phyloP scores from a whole-genome alignment of 2,329 filamentous ascomycete species.

The Colletotrichum liriopes region DNA sequence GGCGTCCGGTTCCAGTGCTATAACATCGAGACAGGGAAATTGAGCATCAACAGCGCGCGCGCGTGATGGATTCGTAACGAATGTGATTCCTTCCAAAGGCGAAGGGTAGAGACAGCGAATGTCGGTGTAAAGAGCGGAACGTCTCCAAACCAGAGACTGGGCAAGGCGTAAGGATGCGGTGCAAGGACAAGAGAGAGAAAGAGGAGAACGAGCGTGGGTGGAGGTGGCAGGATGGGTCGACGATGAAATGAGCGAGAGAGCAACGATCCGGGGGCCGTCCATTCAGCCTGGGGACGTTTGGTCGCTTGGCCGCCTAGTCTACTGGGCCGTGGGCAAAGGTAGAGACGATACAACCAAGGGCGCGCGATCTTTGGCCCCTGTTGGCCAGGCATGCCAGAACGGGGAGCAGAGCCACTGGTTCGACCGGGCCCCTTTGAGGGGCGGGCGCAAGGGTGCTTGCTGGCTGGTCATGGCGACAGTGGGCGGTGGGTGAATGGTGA shows the following conservation, averaged over 20 bases:
- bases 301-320: background rate
- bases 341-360: slow-evolving; percentile 29
- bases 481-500: slow-evolving; percentile 10
- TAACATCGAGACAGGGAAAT: slow-evolving; percentile 39
- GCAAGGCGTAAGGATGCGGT: slow-evolving; percentile 41
- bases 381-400: slow-evolving; percentile 18
- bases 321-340: slow-evolving; percentile 1
- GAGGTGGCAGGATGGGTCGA: slow-evolving; percentile 42
- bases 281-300: slow-evolving; percentile 2
- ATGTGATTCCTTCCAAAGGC: slow-evolving; percentile 29
- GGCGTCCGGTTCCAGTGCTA: slow-evolving; percentile 33
- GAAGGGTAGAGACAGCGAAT: slow-evolving; percentile 36
- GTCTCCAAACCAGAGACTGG: slow-evolving; percentile 39
- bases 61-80: slow-evolving; percentile 37
- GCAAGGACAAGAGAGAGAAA: slow-evolving; percentile 41
- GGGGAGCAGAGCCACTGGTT: slow-evolving; percentile 16
- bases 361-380: slow-evolving; percentile 35
- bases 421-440: slow-evolving; percentile 31
- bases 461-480: slow-evolving; percentile 41
- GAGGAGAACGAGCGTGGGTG: slow-evolving; percentile 36
- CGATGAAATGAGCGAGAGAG: slow-evolving; percentile 40
- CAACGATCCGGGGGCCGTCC: slow-evolving; percentile 13
- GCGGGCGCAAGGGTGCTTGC: slow-evolving; percentile 32
- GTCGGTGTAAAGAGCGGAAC: slow-evolving; percentile 44
- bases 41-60: slow-evolving; percentile 21